phyloP scores from a whole-genome alignment of 2,329 filamentous ascomycete species.

The Venturia oleaginea region DNA sequence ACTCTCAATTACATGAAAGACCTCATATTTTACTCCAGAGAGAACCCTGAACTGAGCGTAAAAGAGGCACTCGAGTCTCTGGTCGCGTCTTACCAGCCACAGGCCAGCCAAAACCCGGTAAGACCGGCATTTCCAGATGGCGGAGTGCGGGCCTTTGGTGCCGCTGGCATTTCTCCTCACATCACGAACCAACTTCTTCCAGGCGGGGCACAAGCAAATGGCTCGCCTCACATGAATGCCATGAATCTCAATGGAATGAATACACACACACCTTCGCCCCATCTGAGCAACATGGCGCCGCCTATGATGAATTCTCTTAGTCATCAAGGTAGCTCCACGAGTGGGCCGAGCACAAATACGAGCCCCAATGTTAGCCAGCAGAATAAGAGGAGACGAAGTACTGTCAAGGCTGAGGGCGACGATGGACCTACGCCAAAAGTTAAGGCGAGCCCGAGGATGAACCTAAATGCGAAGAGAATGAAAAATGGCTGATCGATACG shows the following conservation, averaged over 20 bases:
- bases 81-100: constrained; percentile 27
- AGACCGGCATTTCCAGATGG: constrained; percentile 3
- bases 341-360: constrained; percentile 48
- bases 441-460: constrained; percentile 40
- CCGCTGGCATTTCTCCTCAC: constrained; percentile 38
- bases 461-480: constrained; percentile 29
- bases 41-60: constrained; percentile 43
- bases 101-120: constrained; percentile 16
- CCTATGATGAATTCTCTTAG: constrained; percentile 50
- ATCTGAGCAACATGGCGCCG: constrained; percentile 35
- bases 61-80: constrained; percentile 46
- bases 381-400: constrained; percentile 51
- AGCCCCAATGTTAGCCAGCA: constrained; percentile 47
- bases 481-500: constrained; percentile 13
- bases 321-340: constrained; percentile 40
- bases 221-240: constrained; percentile 36
- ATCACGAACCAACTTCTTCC: constrained; percentile 45
- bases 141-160: neutral
- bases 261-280: constrained; percentile 38
- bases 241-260: constrained; percentile 23
- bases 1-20: constrained; percentile 56
- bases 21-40: constrained; percentile 48
- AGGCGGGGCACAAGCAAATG: constrained; percentile 38
- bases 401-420: constrained; percentile 40
- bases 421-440: constrained; percentile 43